Conservation (phyloP, 73 alveolate genomes). For the Uronychia setigera region DNA sequence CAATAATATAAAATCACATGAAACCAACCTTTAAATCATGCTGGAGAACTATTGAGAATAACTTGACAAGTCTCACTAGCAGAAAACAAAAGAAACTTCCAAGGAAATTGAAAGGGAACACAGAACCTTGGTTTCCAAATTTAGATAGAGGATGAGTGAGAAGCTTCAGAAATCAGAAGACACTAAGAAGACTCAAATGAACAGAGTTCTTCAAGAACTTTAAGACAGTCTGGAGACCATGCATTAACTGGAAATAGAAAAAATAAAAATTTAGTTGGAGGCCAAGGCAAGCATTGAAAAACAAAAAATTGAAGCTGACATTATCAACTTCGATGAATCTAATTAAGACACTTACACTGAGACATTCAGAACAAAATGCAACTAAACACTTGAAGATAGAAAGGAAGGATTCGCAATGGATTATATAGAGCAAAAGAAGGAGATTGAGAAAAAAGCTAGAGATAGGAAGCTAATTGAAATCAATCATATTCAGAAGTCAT, state of each 20-base stretch:
- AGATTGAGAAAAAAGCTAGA: neutral
- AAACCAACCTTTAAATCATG: neutral
- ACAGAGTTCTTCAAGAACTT: neutral
- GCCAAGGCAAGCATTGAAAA: neutral
- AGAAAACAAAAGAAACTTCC: neutral
- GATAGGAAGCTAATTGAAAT: neutral
- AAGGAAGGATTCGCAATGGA: neutral
- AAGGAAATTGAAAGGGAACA: neutral
- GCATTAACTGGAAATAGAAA: neutral
- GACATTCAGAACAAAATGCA: neutral
- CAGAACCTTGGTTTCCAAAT: neutral
- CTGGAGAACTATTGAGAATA: neutral
- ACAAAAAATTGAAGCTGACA: neutral
- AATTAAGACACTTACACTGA: neutral
- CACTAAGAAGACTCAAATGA: slow-evolving; percentile 2
- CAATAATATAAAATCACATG: too few species aligned
- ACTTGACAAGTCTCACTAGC: neutral
- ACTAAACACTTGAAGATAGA: neutral
- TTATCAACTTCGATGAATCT: neutral
- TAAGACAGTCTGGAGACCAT: slow-evolving; percentile 1
- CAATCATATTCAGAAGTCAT: neutral
- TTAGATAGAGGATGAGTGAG: neutral
- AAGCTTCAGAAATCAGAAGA: slow-evolving; percentile 19
- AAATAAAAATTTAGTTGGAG: neutral
- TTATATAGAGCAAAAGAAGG: neutral